These are phyloP conservation scores for Quercus robur DNA, from an alignment of 306 rosid species.

Conservation along the genomic window DNA sequence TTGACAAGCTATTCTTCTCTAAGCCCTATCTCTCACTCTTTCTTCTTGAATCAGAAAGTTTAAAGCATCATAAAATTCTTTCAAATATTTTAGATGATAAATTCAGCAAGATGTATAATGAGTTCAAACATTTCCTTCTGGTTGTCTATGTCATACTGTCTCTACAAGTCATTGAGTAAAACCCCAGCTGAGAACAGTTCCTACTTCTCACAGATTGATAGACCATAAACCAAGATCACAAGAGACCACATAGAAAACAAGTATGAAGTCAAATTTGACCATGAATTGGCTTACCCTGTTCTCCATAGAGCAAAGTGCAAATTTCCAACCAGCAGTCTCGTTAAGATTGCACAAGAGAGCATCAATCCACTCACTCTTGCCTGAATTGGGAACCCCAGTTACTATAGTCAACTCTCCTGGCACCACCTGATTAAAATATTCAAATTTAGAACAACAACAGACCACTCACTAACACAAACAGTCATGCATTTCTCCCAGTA, in stretches of 20 bases:
- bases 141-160: background rate
- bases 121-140: background rate
- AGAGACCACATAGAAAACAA: background rate
- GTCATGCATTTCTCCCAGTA: background rate
- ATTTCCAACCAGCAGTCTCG: constrained; percentile 68
- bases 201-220: background rate
- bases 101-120: background rate
- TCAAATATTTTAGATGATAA: background rate
- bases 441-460: constrained; percentile 8
- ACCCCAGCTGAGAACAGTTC: background rate
- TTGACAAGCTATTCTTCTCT: too few relatives aligned
- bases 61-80: too few relatives aligned
- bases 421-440: constrained; percentile 60
- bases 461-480: background rate
- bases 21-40: too few relatives aligned
- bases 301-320: constrained; percentile 95
- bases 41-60: too few relatives aligned
- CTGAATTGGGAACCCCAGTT: constrained; percentile 96
- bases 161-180: background rate
- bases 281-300: constrained; percentile 60
- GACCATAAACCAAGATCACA: background rate
- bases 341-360: constrained; percentile 91
- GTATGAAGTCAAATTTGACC: background rate
- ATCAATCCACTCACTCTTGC: constrained; percentile 99
- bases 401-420: constrained; percentile 93